Base-by-base conservation (phyloP, 2,329 filamentous ascomycete species). In the Pyrenophora seminiperda region DNA sequence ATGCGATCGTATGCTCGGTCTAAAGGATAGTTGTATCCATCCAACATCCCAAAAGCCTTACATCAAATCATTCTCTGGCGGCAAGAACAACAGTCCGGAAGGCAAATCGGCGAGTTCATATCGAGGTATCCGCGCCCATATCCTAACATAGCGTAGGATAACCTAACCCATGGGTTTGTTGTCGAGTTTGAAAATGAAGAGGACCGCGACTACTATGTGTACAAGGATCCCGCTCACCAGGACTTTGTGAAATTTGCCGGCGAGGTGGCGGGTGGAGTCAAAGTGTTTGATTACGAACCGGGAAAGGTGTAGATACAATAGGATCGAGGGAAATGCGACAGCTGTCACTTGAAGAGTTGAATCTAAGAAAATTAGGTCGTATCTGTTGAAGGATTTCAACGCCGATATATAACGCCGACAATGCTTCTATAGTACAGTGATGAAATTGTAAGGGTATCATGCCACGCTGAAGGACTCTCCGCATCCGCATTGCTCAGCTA, bases 401-500 rank as follows among this genome's bases (percentile, higher is more conserved):
- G 49, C 44, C 42, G 31, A 40, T 22, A 47, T 51, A 33, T 38
- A 51, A 51, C 42, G 47, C 51, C 51, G 42, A 41, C 58, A 54
- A 70, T 73, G 73, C 61, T 68, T 57, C 36, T 54, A 54, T 54
- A 20, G 31, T 41, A 36, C 29, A 58, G 41, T 33, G 36, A 48
- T 53, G n/a, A 53, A 47, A 44, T 43, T 34, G 39, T 46, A 53
- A 41, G 57, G 52, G 55, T 59, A 63, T 68, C 67, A 78, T 60
- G 69, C 72, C 47, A 79, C 76, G 64, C 76, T 96, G 72, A 97
- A 97, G 1, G 91, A 96, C 78, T 97, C 93, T 68, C 93, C 93
- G 63, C 93, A 97, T 31, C 93, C 93, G 67, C 93, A 97, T 80
- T 95, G 84, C 71, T 96, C 93, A 81, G 96, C 92, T 97, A 72